A percentile compares a stretch with the other conserved stretches of the same genome.
These are phyloP conservation scores for Suhomyces bribrorum DNA, from an alignment of 1,139 yeast species.

Conservation along the genomic window DNA sequence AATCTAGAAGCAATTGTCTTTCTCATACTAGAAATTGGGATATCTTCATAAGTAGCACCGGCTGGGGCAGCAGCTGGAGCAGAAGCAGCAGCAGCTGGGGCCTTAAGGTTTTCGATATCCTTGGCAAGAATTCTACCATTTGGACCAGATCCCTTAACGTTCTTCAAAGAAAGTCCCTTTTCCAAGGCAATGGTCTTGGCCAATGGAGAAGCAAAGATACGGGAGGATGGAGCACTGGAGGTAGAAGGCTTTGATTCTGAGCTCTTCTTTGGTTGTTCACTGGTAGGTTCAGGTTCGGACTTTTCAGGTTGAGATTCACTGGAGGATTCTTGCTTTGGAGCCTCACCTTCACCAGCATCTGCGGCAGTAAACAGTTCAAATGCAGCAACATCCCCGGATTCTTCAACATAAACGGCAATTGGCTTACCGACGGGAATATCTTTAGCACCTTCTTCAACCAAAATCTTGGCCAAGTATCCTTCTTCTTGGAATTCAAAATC, in stretches of 20 bases:
- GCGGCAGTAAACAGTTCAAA: conserved; percentile 81
- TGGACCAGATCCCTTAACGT: conserved; percentile 91
- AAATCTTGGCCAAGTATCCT: conserved; percentile 88
- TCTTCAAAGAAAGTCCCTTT: conserved; percentile 84
- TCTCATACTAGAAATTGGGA: conserved; percentile 90
- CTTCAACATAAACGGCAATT: conserved; percentile 95
- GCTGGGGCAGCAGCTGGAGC: conserved; percentile 53
- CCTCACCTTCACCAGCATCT: conserved; percentile 69
- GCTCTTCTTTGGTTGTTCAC: conserved; percentile 21
- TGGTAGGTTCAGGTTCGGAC: conserved; percentile 32
- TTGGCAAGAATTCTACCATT: conserved; percentile 89
- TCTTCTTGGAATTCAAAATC: conserved; percentile 99
- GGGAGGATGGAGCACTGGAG: conserved; percentile 39
- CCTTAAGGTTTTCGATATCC: conserved; percentile 75
- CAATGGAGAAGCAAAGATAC: conserved; percentile 92
- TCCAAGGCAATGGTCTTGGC: conserved; percentile 94
- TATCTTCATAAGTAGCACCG: conserved; percentile 68
- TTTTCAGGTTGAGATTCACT: conserved; percentile 35
- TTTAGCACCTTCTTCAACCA: conserved; percentile 83
- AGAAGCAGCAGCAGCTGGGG: conserved; percentile 47
- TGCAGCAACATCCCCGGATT: conserved; percentile 79
- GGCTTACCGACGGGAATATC: conserved; percentile 94
- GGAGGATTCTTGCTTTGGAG: conserved; percentile 31
- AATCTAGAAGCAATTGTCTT: conserved; percentile 90
- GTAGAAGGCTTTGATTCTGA: conserved; percentile 20